Evolutionary conservation across 2,329 filamentous ascomycete genomes (phyloP).

Genomic region (Colletotrichum camelliae): DNA sequence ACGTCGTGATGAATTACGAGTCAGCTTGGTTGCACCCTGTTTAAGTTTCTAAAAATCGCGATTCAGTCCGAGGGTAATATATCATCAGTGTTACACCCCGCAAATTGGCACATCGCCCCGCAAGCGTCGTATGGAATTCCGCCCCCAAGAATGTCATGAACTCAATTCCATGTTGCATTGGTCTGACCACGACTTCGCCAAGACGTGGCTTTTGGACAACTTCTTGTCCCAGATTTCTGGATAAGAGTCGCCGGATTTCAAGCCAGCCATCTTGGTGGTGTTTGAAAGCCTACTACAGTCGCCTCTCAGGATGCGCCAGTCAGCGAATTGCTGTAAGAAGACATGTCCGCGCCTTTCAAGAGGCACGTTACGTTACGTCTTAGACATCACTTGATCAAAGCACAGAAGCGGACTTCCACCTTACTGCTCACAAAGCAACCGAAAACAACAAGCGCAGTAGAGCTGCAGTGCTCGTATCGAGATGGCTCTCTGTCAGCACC

Average conservation of each 20-base stretch:
- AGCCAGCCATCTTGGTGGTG: background rate
- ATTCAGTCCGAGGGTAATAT: background rate
- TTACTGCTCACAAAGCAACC: background rate
- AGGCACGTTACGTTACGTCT: too few species aligned
- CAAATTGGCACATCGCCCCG: background rate
- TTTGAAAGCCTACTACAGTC: background rate
- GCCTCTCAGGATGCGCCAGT: background rate
- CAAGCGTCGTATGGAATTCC: background rate
- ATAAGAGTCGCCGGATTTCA: background rate
- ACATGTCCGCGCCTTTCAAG: background rate
- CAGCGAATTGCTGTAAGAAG: background rate
- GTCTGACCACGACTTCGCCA: background rate
- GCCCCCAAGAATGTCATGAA: background rate
- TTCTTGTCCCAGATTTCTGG: background rate
- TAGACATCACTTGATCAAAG: background rate
- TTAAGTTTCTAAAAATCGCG: background rate
- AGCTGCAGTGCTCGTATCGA: background rate
- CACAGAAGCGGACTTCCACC: background rate
- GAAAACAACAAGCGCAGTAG: background rate
- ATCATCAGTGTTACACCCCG: background rate
- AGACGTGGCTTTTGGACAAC: background rate
- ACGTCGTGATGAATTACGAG: background rate
- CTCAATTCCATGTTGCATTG: background rate
- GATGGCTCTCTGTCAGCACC: background rate
- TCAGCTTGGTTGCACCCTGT: background rate